Percentiles rank a stretch among this genome's conserved stretches.
phyloP scores from a whole-genome alignment of 192 early-diverging fungal genomes.

The Gryganskiella cystojenkinii region DNA sequence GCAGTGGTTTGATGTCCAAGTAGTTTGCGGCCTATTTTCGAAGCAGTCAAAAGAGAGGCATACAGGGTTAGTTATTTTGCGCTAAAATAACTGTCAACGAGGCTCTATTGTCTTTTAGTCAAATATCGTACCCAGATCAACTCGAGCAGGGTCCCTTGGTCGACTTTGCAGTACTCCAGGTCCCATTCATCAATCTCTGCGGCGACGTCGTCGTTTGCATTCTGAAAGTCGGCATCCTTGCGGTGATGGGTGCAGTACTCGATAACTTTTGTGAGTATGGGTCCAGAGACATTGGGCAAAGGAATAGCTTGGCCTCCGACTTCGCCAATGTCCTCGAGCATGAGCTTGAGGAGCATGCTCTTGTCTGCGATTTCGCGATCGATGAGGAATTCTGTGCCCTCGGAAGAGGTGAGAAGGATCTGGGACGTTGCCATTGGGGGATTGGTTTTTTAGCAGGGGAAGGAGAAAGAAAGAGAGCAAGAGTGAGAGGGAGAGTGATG shows the following conservation, averaged over 20 bases:
- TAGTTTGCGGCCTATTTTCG: slow-evolving; percentile 77
- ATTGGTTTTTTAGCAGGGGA: neutral
- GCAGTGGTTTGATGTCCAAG: slow-evolving; percentile 95
- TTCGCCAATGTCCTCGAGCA: slow-evolving; percentile 84
- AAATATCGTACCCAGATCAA: slow-evolving; percentile 72
- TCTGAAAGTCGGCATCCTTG: slow-evolving; percentile 56
- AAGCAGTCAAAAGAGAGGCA: neutral
- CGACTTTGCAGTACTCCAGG: slow-evolving; percentile 89
- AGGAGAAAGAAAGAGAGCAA: neutral
- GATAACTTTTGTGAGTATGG: slow-evolving; percentile 87
- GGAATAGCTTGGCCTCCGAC: slow-evolving; percentile 74
- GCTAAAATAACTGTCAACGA: neutral
- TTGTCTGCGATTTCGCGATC: slow-evolving; percentile 73
- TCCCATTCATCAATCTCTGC: slow-evolving; percentile 92
- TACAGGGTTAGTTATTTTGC: too few species aligned
- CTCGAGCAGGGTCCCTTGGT: slow-evolving; percentile 95
- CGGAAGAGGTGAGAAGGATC: slow-evolving; percentile 58
- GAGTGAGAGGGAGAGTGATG: neutral
- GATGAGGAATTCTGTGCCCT: slow-evolving; percentile 66
- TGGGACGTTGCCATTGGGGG: slow-evolving; percentile 11
- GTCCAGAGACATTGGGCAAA: slow-evolving; percentile 90
- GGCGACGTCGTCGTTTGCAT: slow-evolving; percentile 70
- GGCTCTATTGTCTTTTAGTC: neutral
- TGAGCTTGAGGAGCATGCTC: slow-evolving; percentile 79
- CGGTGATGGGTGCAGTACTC: slow-evolving; percentile 92